Conservation (phyloP, 2,329 filamentous ascomycete genomes). For the Colletotrichum costaricense region DNA sequence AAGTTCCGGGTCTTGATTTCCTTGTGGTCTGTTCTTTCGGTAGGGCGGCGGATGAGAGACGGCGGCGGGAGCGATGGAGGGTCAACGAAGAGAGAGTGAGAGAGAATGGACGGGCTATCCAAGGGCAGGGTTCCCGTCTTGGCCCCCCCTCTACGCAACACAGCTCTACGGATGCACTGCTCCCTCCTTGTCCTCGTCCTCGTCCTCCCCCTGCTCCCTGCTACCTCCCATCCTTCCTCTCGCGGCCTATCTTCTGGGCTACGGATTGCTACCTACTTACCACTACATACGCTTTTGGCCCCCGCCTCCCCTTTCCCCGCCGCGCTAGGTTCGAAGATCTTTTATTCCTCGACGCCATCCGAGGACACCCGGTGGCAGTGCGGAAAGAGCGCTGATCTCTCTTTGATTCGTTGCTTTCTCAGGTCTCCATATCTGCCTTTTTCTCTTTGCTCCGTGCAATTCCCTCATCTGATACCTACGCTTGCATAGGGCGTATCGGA, state of each 20-base stretch:
- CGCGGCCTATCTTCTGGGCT: background rate
- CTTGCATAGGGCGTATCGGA: constrained; percentile 4
- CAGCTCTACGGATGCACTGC: too few relatives aligned
- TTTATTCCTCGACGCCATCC: constrained; percentile 11
- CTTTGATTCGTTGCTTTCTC: background rate
- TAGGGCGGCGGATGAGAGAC: constrained; percentile 10
- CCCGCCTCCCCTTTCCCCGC: constrained; percentile 14
- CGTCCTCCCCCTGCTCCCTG: background rate
- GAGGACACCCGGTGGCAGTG: constrained; percentile 19
- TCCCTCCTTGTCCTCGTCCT: too few relatives aligned
- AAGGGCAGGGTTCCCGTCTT: constrained; percentile 8
- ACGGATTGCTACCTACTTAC: background rate
- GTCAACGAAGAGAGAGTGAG: background rate
- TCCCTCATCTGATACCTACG: constrained; percentile 3
- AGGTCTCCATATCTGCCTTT: too few relatives aligned
- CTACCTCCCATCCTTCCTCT: background rate
- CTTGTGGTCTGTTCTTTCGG: background rate
- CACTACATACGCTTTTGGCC: background rate
- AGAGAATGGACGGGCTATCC: background rate
- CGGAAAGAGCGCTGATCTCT: constrained; percentile 5
- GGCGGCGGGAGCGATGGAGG: constrained; percentile 9
- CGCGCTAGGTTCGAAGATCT: constrained; percentile 32
- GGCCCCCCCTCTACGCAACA: background rate
- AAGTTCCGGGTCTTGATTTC: background rate
- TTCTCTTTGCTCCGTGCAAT: background rate